A percentile compares a stretch with the other conserved stretches of the same genome.
Conservation (phyloP, 2,329 filamentous ascomycete genomes). For the Trichoderma brevicompactum region DNA sequence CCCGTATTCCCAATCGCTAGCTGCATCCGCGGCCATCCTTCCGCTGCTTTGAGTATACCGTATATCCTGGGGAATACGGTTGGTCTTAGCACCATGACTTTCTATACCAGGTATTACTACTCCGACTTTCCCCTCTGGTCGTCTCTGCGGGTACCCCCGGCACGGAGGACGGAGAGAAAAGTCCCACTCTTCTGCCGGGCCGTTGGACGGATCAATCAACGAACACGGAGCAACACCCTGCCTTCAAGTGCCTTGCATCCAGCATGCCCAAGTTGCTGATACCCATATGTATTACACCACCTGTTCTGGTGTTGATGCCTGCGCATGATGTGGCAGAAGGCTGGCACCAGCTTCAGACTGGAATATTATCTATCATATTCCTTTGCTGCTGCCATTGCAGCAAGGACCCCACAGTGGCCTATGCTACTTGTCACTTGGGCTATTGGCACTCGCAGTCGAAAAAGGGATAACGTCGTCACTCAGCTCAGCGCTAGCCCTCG, state of each 20-base stretch:
- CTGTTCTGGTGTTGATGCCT: not conserved
- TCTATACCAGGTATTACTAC: not conserved
- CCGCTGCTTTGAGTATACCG: not conserved
- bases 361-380: constrained; percentile 17
- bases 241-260: not conserved
- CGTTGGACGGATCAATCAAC: not conserved
- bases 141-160: not conserved
- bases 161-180: constrained; percentile 1
- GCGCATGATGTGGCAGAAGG: not conserved
- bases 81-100: not conserved
- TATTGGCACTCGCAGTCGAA: constrained; percentile 8
- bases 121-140: not conserved
- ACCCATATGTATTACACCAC: not conserved
- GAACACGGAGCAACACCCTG: not conserved
- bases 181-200: not conserved
- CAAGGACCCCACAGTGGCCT: not conserved
- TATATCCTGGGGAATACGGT: not conserved
- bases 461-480: constrained; percentile 17
- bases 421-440: constrained; percentile 22
- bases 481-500: constrained; percentile 11
- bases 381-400: constrained; percentile 1
- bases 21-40: not conserved
- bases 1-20: constrained; percentile 9
- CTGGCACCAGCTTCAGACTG: not conserved
- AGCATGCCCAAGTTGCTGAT: not conserved